A percentile compares a stretch with the other conserved stretches of the same genome.
Evolutionary conservation across 169 alveolate genomes (phyloP).

Genomic region (Fabrea salina): DNA sequence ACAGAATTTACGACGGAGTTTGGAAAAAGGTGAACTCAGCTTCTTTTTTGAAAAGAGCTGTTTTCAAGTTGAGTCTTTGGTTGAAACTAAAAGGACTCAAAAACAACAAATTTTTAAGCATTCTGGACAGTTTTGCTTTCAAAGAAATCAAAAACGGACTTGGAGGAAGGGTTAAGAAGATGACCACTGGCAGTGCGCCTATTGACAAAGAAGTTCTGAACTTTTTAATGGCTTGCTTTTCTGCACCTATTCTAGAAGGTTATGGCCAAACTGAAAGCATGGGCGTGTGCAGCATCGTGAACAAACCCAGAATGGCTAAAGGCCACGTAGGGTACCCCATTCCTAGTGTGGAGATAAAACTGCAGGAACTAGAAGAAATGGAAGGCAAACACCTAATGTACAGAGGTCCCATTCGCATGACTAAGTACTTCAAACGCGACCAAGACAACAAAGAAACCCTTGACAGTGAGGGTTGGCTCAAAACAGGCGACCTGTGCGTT

Average conservation of each 20-base stretch:
- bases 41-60: too few relatives aligned
- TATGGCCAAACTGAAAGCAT: slow-evolving; percentile 94
- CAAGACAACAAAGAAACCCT: slow-evolving; percentile 85
- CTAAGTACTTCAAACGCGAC: slow-evolving; percentile 90
- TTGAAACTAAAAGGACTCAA: too few relatives aligned
- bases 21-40: too few relatives aligned
- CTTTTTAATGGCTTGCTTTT: slow-evolving; percentile 78
- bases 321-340: slow-evolving; percentile 90
- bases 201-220: slow-evolving; percentile 76
- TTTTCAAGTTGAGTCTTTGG: too few relatives aligned
- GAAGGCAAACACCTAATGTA: slow-evolving; percentile 76
- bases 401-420: slow-evolving; percentile 82
- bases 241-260: slow-evolving; percentile 87
- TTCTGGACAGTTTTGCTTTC: slow-evolving; percentile 58
- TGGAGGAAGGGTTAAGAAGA: slow-evolving; percentile 88
- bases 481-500: slow-evolving; percentile 91
- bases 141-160: slow-evolving; percentile 81
- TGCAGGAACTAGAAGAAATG: slow-evolving; percentile 93
- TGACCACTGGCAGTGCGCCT: slow-evolving; percentile 91
- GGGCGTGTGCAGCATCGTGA: slow-evolving; percentile 76
- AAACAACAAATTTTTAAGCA: too few relatives aligned
- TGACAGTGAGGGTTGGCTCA: slow-evolving; percentile 87
- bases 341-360: slow-evolving; percentile 73
- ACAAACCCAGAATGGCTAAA: not conserved
- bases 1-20: slow-evolving; percentile 90